Evolutionary conservation across 1,284 basidiomycete species (phyloP), one percentile per base, ranked within the genome.

Genomic region (Microbotryum intermedium): DNA sequence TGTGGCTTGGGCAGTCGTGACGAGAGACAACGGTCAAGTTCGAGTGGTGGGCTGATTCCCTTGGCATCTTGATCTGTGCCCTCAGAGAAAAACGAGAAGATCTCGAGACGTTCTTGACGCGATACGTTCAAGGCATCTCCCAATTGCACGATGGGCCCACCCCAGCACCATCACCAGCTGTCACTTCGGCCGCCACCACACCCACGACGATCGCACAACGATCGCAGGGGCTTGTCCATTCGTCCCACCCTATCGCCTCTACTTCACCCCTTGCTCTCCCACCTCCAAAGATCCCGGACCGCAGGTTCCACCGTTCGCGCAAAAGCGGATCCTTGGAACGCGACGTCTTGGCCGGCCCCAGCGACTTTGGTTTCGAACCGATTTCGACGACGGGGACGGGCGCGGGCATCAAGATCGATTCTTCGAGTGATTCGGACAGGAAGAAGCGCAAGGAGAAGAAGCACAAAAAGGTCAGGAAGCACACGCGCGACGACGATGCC

Each of bases 301-400:
- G 47, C 16, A 29, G 50, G 20, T 20, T 30, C 18, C 11, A 9
- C 23, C 23, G 21, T 3, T 39, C 48, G 42, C 42, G 30, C 44
- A 20, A 4, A 13, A 23, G 34, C 13, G 34, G 13, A 11, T 39
- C 11, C 13, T 39, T 11, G 4, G 57, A 58, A 34, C 42, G 48
- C 10, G 48, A 58, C n/a, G 13, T 23, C 7, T 53, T 60, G 25
- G 61, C 66, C 21, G 63, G 61, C 0, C 58, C 66, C n/a, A 62
- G 61, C 57, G 59, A 65, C 21, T 67, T 64, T 7, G 66, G 66
- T 5, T 11, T 59, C 56, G 66, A 67, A 23, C 63, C 64, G 0
- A 11, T 29, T 1, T 67, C 66, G 0, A 6, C 59, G 50, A 65
- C 59, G 25, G 66, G 66, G 0, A 62, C 64, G 1, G 66, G 66